Evolutionary conservation across 768 basidiomycete genomes (phyloP).

Genomic region (Mycena kentingensis): DNA sequence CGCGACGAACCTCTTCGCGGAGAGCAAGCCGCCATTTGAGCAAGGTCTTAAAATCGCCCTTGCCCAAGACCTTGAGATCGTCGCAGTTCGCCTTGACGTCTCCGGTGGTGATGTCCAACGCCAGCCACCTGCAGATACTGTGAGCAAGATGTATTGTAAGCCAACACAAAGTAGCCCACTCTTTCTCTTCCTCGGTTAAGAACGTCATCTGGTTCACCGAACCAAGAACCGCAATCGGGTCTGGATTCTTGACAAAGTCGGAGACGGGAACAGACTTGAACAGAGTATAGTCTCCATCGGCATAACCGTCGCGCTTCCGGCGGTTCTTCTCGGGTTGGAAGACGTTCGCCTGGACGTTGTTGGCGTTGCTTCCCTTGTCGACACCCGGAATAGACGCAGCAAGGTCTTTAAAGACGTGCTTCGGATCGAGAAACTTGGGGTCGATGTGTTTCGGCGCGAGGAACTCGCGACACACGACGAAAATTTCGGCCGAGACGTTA

Average conservation of each 20-base stretch:
- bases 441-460: conserved; percentile 94
- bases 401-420: conserved; percentile 95
- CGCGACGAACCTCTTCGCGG: conserved; percentile 76
- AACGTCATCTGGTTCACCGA: conserved; percentile 78
- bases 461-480: conserved; percentile 96
- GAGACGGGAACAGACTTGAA: conserved; percentile 72
- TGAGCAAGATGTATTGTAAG: conserved; percentile 8
- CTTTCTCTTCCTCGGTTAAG: conserved; percentile 80
- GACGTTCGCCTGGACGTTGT: conserved; percentile 83
- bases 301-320: conserved; percentile 90
- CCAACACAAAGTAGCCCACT: conserved; percentile 42
- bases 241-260: conserved; percentile 68
- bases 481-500: conserved; percentile 99
- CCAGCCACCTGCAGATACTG: conserved; percentile 62
- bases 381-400: conserved; percentile 47
- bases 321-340: conserved; percentile 98
- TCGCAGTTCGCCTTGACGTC: conserved; percentile 84
- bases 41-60: conserved; percentile 93
- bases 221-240: conserved; percentile 82
- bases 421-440: conserved; percentile 96
- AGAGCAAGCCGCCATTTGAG: conserved; percentile 89
- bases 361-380: conserved; percentile 57
- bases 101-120: conserved; percentile 66
- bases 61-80: conserved; percentile 95
- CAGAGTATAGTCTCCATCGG: conserved; percentile 89